Base-by-base conservation (phyloP, 495 filamentous ascomycete genomes). In the Articulospora tetracladia region DNA sequence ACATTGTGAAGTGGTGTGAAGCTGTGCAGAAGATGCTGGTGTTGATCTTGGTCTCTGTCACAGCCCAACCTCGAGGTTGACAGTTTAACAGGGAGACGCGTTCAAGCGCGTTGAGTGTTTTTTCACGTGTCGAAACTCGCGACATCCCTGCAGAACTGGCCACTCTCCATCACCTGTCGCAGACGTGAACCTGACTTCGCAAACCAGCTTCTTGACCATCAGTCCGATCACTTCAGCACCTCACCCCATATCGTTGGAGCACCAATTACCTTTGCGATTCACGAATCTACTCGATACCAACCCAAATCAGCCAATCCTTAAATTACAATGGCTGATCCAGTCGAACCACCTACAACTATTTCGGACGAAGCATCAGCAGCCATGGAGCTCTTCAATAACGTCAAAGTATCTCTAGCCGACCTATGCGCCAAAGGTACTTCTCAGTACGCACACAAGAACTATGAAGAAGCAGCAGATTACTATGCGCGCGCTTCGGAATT, bases 401-500 rank as follows among this genome's bases (percentile, higher is more conserved):
- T 79, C 34, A 81, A 79, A 66, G 79, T 84, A 30, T 77, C 78
- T n/a, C 77, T 84, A 32, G 81, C 81, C 65, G 81, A 84, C 64
- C 70, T 83, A 36, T 78, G 74, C 55, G 81, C 81, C 44, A 81
- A 78, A 63, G 80, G 73, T 13, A 75, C 77, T n/a, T 76, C 79
- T 15, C 76, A 78, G 19, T 97, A 94, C 72, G 85, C 86, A 13
- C 84, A 88, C 62, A 97, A 93, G 76, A 86, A 96, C 66, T 93
- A 92, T 69, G 83, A 85, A 60, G 81, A 85, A 44, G 90, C 94
- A 25, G 83, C 91, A 22, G 94, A 98, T 69, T 74, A 89, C 46
- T 99, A 92, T 73, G 90, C 91, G 8, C 84, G 89, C 59, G 94
- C 94, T 19, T 88, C 90, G 41, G 92, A 94, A 70, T 77, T 97